A percentile compares a stretch with the other conserved stretches of the same genome.
Evolutionary conservation across 2,329 filamentous ascomycete genomes (phyloP).

Genomic region (Aspergillus awamori): DNA sequence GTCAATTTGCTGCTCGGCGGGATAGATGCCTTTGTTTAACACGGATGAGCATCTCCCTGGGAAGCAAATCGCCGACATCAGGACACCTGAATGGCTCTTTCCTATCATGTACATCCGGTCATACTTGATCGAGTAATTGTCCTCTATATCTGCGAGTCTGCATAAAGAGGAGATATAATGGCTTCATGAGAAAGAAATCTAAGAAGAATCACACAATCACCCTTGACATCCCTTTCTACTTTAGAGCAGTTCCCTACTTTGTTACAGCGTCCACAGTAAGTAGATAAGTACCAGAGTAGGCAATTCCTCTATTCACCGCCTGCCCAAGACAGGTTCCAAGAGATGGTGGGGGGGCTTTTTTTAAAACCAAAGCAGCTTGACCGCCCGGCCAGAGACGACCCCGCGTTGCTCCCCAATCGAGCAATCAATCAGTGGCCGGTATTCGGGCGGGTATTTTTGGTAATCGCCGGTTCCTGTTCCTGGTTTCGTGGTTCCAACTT

Average conservation of each 20-base stretch:
- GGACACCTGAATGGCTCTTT: background rate
- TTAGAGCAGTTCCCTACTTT: too few relatives aligned
- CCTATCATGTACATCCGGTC: background rate
- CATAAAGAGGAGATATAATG: background rate
- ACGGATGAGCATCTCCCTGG: background rate
- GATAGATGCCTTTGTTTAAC: background rate
- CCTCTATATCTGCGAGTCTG: background rate
- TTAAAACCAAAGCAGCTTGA: slow-evolving; percentile 10
- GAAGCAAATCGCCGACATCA: background rate
- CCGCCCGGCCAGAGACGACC: slow-evolving; percentile 38
- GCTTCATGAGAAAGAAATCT: background rate
- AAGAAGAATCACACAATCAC: background rate
- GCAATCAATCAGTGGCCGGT: too few relatives aligned
- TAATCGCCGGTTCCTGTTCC: slow-evolving; percentile 18
- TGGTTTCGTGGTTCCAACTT: slow-evolving; percentile 2
- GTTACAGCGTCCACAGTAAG: too few relatives aligned
- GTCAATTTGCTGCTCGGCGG: background rate
- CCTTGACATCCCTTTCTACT: too few relatives aligned
- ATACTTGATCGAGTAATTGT: background rate
- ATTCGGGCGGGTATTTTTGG: too few relatives aligned
- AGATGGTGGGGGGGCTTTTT: slow-evolving; percentile 13
- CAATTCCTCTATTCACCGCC: slow-evolving; percentile 18
- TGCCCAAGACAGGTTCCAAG: background rate
- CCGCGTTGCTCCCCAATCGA: slow-evolving; percentile 26
- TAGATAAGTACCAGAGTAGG: background rate